A percentile compares a stretch with the other conserved stretches of the same genome.
Evolutionary conservation across 495 filamentous ascomycete species (phyloP).

Genomic region (Aspergillus sclerotioniger): DNA sequence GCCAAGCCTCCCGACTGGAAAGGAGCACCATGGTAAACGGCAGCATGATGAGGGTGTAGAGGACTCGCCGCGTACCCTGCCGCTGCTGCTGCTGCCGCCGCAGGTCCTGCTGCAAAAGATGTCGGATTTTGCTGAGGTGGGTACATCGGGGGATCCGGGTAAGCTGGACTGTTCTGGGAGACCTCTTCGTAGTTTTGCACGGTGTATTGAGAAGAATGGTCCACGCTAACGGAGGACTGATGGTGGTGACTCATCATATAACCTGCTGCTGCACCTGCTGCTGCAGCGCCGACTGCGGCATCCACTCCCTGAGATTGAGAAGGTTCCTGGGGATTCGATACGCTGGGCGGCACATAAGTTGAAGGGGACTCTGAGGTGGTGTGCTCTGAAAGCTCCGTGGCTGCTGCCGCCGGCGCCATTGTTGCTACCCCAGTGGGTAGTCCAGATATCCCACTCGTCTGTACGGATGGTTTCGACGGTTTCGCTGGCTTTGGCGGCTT

Average conservation of each 20-base stretch:
- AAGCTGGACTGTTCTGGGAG: conserved; percentile 19
- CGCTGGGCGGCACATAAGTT: conserved; percentile 21
- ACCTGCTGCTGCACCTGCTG: conserved; percentile 49
- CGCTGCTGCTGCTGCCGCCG: conserved; percentile 22
- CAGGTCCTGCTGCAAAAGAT: conserved; percentile 47
- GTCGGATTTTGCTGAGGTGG: conserved; percentile 35
- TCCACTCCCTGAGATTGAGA: conserved; percentile 35
- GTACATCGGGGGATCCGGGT: conserved; percentile 28
- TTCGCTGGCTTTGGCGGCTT: conserved; percentile 17
- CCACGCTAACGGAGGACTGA: conserved; percentile 34
- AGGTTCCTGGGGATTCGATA: conserved; percentile 21
- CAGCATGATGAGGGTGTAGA: conserved; percentile 25
- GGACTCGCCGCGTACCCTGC: conserved; percentile 42
- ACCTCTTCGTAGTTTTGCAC: conserved; percentile 32
- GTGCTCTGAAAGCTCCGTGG: conserved; percentile 27
- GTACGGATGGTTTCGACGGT: conserved; percentile 20
- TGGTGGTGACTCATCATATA: conserved; percentile 46
- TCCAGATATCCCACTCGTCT: conserved; percentile 22
- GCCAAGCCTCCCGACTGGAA: conserved; percentile 36
- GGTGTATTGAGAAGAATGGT: conserved; percentile 28
- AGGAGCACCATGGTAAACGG: conserved; percentile 19
- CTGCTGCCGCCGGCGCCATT: conserved; percentile 10
- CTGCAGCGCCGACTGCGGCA: conserved; percentile 41
- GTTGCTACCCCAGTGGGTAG: conserved; percentile 24
- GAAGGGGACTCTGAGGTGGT: conserved; percentile 18